Conservation (phyloP, 352 stramenopile species). For the Globisporangium viniferum region DNA sequence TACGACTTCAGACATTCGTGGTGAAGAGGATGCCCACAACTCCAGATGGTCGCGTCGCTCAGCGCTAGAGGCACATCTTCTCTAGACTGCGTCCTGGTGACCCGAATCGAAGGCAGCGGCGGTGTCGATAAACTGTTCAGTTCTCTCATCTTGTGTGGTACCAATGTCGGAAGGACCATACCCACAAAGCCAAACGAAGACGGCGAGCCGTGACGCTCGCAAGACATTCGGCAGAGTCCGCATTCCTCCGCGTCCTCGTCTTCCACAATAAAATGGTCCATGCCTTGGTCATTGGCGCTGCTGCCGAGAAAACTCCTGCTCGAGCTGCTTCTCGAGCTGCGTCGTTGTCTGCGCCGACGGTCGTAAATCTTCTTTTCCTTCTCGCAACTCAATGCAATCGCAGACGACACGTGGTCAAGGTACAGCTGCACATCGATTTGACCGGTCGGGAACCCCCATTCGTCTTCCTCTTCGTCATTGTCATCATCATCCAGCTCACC, state of each 20-base stretch:
- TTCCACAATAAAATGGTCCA: slow-evolving; percentile 21
- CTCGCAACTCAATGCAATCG: slow-evolving; percentile 50
- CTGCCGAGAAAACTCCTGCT: slow-evolving; percentile 4
- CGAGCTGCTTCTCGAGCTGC: slow-evolving; percentile 23
- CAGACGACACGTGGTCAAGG: slow-evolving; percentile 60
- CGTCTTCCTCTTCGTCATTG: slow-evolving; percentile 63
- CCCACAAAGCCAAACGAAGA: slow-evolving; percentile 64
- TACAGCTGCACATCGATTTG: slow-evolving; percentile 67
- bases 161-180: slow-evolving; percentile 62
- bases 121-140: not conserved
- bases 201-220: slow-evolving; percentile 31
- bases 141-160: slow-evolving; percentile 35
- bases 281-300: slow-evolving; percentile 15
- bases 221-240: slow-evolving; percentile 60
- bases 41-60: slow-evolving; percentile 55
- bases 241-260: slow-evolving; percentile 42
- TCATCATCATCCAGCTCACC: slow-evolving; percentile 49
- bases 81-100: not conserved
- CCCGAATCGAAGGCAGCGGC: slow-evolving; percentile 6
- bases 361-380: slow-evolving; percentile 35
- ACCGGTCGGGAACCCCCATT: slow-evolving; percentile 79
- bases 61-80: slow-evolving; percentile 10
- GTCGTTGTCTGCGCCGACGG: slow-evolving; percentile 30
- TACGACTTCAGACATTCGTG: slow-evolving; percentile 70
- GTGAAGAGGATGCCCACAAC: slow-evolving; percentile 71